Conservation (phyloP, 495 filamentous ascomycete genomes). For the Aspergillus heteromorphus region DNA sequence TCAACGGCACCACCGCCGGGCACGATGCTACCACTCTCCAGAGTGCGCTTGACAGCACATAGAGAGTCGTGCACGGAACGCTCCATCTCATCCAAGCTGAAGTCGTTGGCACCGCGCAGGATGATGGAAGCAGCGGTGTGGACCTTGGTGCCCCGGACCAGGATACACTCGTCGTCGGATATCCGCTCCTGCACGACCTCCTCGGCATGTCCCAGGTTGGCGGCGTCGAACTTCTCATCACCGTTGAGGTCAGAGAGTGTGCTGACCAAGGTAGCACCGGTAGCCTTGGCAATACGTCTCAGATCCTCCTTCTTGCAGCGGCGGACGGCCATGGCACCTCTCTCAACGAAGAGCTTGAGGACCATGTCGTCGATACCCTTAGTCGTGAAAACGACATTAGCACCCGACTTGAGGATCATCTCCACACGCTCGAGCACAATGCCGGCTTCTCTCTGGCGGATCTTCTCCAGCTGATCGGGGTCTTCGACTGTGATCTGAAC, state of each 20-base stretch:
- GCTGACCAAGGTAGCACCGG: slow-evolving; percentile 87
- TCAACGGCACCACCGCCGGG: slow-evolving; percentile 95
- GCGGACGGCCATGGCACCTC: slow-evolving; percentile 91
- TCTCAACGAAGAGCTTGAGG: slow-evolving; percentile 91
- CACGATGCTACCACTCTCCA: slow-evolving; percentile 95
- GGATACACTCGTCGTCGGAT: slow-evolving; percentile 97
- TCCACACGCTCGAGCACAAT: slow-evolving; percentile 94
- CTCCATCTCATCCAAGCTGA: slow-evolving; percentile 98
- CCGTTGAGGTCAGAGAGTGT: slow-evolving; percentile 94
- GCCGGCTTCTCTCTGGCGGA: slow-evolving; percentile 81
- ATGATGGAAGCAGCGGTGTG: slow-evolving; percentile 95
- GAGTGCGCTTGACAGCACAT: slow-evolving; percentile 91
- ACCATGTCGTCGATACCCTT: slow-evolving; percentile 98
- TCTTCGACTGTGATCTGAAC: slow-evolving; percentile 98
- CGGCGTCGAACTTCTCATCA: slow-evolving; percentile 92
- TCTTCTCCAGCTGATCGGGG: slow-evolving; percentile 94
- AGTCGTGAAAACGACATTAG: slow-evolving; percentile 93
- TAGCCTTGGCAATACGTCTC: slow-evolving; percentile 90
- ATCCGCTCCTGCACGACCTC: slow-evolving; percentile 96
- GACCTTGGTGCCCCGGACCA: slow-evolving; percentile 92
- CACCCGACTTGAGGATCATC: slow-evolving; percentile 95
- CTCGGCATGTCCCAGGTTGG: slow-evolving; percentile 83
- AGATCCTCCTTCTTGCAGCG: slow-evolving; percentile 99
- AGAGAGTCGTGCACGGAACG: slow-evolving; percentile 95
- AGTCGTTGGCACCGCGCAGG: slow-evolving; percentile 93